Evolutionary conservation across 805 yeast species (phyloP), one percentile per base, ranked within the genome.

Genomic region (Saccharomycopsis malanga): DNA sequence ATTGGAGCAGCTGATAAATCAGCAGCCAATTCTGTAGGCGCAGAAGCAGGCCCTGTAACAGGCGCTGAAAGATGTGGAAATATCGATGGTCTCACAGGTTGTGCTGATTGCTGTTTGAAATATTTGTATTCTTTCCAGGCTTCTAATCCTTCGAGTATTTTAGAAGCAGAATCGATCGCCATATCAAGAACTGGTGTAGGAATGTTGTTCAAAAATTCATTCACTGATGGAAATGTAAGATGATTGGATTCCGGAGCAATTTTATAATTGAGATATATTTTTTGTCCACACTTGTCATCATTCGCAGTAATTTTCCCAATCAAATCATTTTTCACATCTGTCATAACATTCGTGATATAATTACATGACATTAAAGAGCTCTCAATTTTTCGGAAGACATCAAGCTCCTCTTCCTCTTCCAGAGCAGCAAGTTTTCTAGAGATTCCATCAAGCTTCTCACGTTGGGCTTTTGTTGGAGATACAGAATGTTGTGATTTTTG

Each of bases 151-250:
- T 10, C 18, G 12, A 24, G 15, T 18, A 25, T 17, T 5, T 24
- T 39, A 20, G n/a, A 9, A 18, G 44, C 15, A n/a, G 44, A 15
- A 5, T 41, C 44, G 5, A 29, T 20, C 12, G 29, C 25, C 14
- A 9, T 21, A 6, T 41, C 44, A 30, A 41, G 44, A 2, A 29
- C 40, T 5, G 44, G 37, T 29, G 27, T 20, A 12, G 44, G 44
- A 18, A 42, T 42, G 17, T 35, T 20, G 27, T 15, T 15, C 39
- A 42, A 42, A 23, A 42, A 42, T 21, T 32, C 45, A 6, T 34
- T 9, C 22, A 39, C 24, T 17, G 36, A 32, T n/a, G 36, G 15
- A n/a, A 32, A 9, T 9, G 15, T 5, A 32, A 32, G 12, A n/a
- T 32, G 15, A 9, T 32, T 32, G 18, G 15, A 12, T 6, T n/a